These are phyloP conservation scores for Fremontodendron californicum DNA, from an alignment of 345 rosid species.

Conservation along the genomic window DNA sequence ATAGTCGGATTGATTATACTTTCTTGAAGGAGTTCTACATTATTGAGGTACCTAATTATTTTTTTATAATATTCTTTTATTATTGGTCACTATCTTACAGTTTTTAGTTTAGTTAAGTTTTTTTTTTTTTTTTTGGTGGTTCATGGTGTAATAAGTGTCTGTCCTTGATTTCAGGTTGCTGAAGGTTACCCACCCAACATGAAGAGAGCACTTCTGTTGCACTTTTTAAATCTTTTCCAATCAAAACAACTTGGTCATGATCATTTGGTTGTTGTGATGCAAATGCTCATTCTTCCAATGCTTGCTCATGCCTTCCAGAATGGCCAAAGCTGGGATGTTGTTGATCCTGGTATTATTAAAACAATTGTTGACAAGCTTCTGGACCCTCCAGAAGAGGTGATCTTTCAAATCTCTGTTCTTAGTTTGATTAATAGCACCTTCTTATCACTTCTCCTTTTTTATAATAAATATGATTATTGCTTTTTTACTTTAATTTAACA, in stretches of 20 bases:
- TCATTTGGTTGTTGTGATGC: slow-evolving; percentile 95
- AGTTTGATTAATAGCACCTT: neutral
- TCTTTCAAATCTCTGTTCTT: neutral
- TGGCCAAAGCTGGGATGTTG: slow-evolving; percentile 89
- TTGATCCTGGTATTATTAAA: slow-evolving; percentile 80
- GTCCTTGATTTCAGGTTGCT: slow-evolving; percentile 58
- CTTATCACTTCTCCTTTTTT: slow-evolving; percentile 3
- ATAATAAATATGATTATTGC: slow-evolving; percentile 7
- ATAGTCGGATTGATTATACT: slow-evolving; percentile 93
- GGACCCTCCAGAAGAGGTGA: slow-evolving; percentile 80
- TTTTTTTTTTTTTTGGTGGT: too few species aligned
- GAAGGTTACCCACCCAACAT: slow-evolving; percentile 85
- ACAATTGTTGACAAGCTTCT: slow-evolving; percentile 97
- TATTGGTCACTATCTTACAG: neutral
- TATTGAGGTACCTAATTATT: slow-evolving; percentile 61
- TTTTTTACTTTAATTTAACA: slow-evolving; percentile 12
- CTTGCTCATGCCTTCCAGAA: slow-evolving; percentile 95
- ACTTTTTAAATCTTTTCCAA: slow-evolving; percentile 87
- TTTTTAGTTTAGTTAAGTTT: neutral
- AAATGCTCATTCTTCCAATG: slow-evolving; percentile 99
- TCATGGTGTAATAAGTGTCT: neutral
- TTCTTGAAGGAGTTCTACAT: slow-evolving; percentile 97
- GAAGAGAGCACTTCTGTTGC: slow-evolving; percentile 85
- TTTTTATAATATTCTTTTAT: slow-evolving; percentile 7
- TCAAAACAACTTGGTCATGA: slow-evolving; percentile 90